Conservation (phyloP, 2,329 filamentous ascomycete genomes). For the Metarhizium guizhouense region DNA sequence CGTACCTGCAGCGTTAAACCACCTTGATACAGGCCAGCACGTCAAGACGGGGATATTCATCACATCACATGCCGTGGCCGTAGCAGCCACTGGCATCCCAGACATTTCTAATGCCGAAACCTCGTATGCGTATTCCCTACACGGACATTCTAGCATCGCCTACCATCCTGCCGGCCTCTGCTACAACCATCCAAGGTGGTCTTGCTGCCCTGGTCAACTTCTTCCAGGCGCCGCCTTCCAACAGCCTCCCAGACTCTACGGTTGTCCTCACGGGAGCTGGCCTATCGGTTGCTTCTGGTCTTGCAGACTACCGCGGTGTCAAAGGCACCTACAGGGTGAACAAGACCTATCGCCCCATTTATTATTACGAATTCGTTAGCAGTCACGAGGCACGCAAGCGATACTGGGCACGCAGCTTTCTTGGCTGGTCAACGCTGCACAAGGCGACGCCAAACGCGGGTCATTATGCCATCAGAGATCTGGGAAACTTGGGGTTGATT, state of each 20-base stretch:
- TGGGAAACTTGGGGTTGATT: constrained; percentile 65
- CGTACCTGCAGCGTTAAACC: not conserved
- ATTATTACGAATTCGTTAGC: constrained; percentile 78
- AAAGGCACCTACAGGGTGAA: constrained; percentile 92
- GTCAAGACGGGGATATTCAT: not conserved
- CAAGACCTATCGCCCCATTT: constrained; percentile 83
- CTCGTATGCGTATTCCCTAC: constrained; percentile 83
- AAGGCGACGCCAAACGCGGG: constrained; percentile 71
- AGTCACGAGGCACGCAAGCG: constrained; percentile 80
- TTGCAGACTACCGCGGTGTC: constrained; percentile 84
- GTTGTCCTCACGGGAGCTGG: constrained; percentile 69
- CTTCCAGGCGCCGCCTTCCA: constrained; percentile 52
- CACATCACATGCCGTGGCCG: not conserved
- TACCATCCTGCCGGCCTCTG: constrained; percentile 62
- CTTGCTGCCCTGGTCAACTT: constrained; percentile 71
- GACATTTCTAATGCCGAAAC: constrained; percentile 47
- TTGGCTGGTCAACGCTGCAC: constrained; percentile 80
- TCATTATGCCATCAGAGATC: constrained; percentile 66
- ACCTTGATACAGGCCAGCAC: not conserved
- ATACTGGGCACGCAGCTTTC: constrained; percentile 92
- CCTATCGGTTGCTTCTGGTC: constrained; percentile 83
- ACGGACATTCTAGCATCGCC: constrained; percentile 73
- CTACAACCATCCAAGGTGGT: constrained; percentile 61
- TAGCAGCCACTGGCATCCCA: not conserved
- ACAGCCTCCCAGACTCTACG: constrained; percentile 36